Conservation (phyloP, 139 green algal genomes). For the Limnomonas spitsbergensis region DNA sequence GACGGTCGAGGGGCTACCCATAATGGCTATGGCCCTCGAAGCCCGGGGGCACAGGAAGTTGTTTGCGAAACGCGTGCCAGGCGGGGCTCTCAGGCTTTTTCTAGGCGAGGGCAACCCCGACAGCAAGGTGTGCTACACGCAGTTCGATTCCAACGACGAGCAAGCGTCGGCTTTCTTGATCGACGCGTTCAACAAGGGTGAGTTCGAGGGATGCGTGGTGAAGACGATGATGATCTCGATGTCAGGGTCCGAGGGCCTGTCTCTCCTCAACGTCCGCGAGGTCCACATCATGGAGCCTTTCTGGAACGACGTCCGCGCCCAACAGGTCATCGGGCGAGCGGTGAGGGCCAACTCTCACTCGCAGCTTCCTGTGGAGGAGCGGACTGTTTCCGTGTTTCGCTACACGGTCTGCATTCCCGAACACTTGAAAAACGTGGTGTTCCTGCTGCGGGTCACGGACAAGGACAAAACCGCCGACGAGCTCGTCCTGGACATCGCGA, state of each 20-base stretch:
- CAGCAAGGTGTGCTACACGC: not conserved
- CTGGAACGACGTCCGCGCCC: constrained; percentile 15
- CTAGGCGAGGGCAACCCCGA: not conserved
- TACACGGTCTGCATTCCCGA: not conserved
- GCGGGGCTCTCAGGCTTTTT: not conserved
- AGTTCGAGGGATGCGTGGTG: not conserved
- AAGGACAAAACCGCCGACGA: not conserved
- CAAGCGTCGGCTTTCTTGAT: not conserved
- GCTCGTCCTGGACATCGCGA: not conserved
- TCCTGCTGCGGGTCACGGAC: not conserved
- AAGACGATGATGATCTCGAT: constrained; percentile 10
- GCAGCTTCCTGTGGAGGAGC: not conserved
- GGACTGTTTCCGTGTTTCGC: not conserved
- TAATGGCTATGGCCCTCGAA: not conserved
- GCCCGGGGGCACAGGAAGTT: not conserved
- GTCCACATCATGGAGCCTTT: constrained; percentile 27
- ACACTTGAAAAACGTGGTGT: not conserved
- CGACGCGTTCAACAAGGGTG: constrained; percentile 1
- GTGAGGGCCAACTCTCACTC: constrained; percentile 3
- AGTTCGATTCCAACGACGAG: not conserved
- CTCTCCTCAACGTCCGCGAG: constrained; percentile 19
- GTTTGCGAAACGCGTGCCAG: not conserved
- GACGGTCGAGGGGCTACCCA: not conserved
- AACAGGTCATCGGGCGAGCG: constrained; percentile 26
- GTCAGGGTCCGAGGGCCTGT: constrained; percentile 20